These are phyloP conservation scores for Podila epicladia DNA, from an alignment of 192 early-diverging fungal species.

Conservation along the genomic window DNA sequence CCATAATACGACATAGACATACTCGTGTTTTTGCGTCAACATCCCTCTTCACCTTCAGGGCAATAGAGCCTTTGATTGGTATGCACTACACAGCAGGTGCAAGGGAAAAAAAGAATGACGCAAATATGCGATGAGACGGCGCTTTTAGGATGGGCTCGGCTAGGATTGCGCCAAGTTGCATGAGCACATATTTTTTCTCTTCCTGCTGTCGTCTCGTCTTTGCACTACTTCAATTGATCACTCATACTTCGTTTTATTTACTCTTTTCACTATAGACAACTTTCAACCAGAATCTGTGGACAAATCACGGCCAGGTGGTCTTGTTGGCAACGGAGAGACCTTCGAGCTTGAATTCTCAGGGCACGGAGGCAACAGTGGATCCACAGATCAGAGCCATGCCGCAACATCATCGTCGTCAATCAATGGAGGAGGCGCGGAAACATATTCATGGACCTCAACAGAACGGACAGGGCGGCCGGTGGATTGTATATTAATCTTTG, in stretches of 20 bases:
- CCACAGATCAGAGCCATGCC: conserved; percentile 4
- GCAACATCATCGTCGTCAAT: not conserved
- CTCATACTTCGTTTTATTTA: not conserved
- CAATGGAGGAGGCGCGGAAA: conserved; percentile 20
- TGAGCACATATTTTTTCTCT: not conserved
- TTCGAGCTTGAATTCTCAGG: conserved; percentile 47
- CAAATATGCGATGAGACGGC: too few species aligned
- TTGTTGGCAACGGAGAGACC: conserved; percentile 41
- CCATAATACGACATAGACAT: not conserved
- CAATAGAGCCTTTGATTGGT: not conserved
- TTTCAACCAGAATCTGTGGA: conserved; percentile 49
- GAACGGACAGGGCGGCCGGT: conserved; percentile 20
- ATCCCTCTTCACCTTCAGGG: not conserved
- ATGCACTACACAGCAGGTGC: too few species aligned
- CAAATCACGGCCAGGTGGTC: conserved; percentile 35
- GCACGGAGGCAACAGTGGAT: conserved; percentile 8
- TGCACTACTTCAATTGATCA: not conserved
- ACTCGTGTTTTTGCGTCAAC: not conserved
- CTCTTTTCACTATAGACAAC: conserved; percentile 21
- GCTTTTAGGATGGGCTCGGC: too few species aligned
- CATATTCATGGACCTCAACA: conserved; percentile 26
- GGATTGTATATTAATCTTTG: conserved; percentile 46
- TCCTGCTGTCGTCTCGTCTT: not conserved
- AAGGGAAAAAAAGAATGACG: too few species aligned
- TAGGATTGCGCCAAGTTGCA: too few species aligned